phyloP scores from a whole-genome alignment of 2,329 filamentous ascomycete genomes.

The Emericellopsis cladophorae region DNA sequence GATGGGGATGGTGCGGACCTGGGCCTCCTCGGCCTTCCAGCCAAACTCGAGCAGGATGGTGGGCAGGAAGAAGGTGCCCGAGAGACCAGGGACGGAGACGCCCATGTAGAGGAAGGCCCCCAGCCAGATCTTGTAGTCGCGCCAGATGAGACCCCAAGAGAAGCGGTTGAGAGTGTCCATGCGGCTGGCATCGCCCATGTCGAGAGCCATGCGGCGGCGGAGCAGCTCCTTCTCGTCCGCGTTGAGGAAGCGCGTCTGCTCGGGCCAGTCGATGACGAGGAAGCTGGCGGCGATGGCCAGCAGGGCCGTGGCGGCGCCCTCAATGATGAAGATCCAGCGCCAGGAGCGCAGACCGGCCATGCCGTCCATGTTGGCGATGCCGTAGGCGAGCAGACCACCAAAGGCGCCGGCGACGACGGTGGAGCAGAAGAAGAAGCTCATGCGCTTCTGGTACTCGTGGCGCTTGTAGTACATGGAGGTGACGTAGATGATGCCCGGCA shows the following conservation, averaged over 20 bases:
- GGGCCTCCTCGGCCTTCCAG: constrained; percentile 17
- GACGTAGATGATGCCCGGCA: constrained; percentile 16
- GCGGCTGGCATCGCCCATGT: constrained; percentile 23
- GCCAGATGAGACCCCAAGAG: constrained; percentile 28
- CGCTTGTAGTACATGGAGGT: constrained; percentile 16
- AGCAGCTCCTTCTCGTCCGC: constrained; percentile 23
- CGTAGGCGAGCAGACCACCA: constrained; percentile 29
- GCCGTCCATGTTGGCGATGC: constrained; percentile 29
- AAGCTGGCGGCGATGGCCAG: constrained; percentile 17
- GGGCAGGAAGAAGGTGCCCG: constrained; percentile 22
- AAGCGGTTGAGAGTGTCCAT: constrained; percentile 33
- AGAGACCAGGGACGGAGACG: constrained; percentile 31
- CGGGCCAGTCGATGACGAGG: constrained; percentile 28
- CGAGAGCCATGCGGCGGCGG: constrained; percentile 13
- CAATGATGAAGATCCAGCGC: constrained; percentile 43
- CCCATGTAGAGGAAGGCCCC: constrained; percentile 18
- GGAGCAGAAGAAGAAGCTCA: constrained; percentile 21
- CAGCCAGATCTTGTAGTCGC: constrained; percentile 27
- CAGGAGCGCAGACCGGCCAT: constrained; percentile 25
- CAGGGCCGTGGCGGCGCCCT: constrained; percentile 28
- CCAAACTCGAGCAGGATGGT: constrained; percentile 23
- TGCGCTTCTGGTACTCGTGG: constrained; percentile 13
- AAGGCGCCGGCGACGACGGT: constrained; percentile 26
- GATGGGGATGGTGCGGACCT: constrained; percentile 21
- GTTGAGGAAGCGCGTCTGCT: constrained; percentile 16